Base-by-base conservation (phyloP, 768 basidiomycete genomes). In the Antrodiella citrinella region DNA sequence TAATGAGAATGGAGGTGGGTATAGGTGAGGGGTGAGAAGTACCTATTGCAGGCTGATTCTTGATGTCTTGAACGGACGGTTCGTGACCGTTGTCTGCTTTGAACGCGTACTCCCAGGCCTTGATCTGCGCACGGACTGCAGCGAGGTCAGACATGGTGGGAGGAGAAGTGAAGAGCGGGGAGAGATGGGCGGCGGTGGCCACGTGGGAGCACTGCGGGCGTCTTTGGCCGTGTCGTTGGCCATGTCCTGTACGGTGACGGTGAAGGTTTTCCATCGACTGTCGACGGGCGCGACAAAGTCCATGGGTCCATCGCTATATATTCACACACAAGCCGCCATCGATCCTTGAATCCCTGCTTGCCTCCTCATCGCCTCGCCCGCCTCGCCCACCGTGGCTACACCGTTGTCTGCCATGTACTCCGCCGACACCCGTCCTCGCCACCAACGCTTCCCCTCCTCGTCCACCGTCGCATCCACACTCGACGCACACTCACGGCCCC, bases 71-170 rank as follows among this genome's bases (percentile, higher is more conserved):
- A 2, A 87, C 66, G 22, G 78, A 75, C 0, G 88, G 82, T 26
- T 78, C 74, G 53, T 77, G 73, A 38, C 74, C 77, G 62, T 87
- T 69, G 0, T 56, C 58, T 0, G 68, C 64, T 51, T 72, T 78
- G 65, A 89, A 91, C 18, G 71, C 70, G 53, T 81, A 81, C 60
- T 91, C 89, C 82, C 87, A 91, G 40, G 69, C 53, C 64, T 91
- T 91, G 53, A 91, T 80, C 60, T 91, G 81, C 52, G 81, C 69
- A 9, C 80, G 78, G 26, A 90, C 66, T 44, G 70, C 55, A 26
- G 73, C 61, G 48, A 79, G 52, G 57, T 81, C 76, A 57, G 69
- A 61, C 54, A 40, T 45, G 46, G 45, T 44, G 54, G 26, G 56
- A 51, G 42, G 49, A 49, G 51, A 47, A 41, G 26, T 18, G 35